Conservation (phyloP, 257 asterid species). For the Plantago ovata region DNA sequence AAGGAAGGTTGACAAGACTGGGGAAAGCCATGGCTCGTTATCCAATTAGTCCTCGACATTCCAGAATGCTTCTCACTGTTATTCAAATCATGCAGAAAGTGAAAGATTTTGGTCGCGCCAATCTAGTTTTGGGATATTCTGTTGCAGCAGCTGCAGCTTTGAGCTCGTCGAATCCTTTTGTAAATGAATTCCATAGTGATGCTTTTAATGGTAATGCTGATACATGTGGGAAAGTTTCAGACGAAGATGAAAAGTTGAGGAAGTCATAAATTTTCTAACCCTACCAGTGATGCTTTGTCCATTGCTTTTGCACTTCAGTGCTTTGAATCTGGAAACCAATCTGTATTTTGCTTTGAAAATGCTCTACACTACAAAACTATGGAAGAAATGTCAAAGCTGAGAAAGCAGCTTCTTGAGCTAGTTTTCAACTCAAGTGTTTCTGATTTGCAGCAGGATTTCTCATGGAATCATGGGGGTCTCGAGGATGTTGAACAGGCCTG, state of each 20-base stretch:
- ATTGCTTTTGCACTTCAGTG: slow-evolving; percentile 72
- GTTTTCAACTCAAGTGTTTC: slow-evolving; percentile 45
- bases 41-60: slow-evolving; percentile 98
- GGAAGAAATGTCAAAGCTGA: slow-evolving; percentile 97
- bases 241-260: slow-evolving; percentile 48
- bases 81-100: slow-evolving; percentile 56
- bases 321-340: slow-evolving; percentile 54
- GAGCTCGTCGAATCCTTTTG: slow-evolving; percentile 76
- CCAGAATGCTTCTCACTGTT: slow-evolving; percentile 96
- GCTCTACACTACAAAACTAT: slow-evolving; percentile 71
- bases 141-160: slow-evolving; percentile 89
- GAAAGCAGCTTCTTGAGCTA: slow-evolving; percentile 77
- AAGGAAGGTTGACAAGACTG: slow-evolving; percentile 72
- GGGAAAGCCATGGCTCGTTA: slow-evolving; percentile 93
- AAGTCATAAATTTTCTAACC: slow-evolving; percentile 65
- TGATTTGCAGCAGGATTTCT: slow-evolving; percentile 47
- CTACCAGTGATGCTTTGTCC: slow-evolving; percentile 73
- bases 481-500: slow-evolving; percentile 69
- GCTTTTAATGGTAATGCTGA: slow-evolving; percentile 26
- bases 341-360: slow-evolving; percentile 52
- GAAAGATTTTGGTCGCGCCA: slow-evolving; percentile 40
- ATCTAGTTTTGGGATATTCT: slow-evolving; percentile 76
- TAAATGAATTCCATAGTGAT: slow-evolving; percentile 31
- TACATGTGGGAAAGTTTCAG: slow-evolving; percentile 24
- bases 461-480: slow-evolving; percentile 62